Base-by-base conservation (phyloP, 2,329 filamentous ascomycete species). In the Fusarium foetens region DNA sequence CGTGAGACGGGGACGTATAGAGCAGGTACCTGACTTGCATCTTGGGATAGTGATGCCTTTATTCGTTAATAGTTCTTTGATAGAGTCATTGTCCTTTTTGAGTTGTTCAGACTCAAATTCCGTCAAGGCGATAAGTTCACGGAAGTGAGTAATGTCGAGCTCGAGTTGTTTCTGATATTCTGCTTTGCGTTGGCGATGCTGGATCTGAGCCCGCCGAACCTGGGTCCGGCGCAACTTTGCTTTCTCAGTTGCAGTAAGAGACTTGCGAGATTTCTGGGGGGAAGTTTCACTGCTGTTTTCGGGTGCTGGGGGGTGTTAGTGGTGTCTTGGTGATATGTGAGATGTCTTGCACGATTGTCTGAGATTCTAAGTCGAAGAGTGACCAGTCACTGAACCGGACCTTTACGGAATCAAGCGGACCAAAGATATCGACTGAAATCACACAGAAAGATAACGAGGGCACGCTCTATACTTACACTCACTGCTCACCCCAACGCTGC, bases 91-190 rank as follows among this genome's bases (percentile, higher is more conserved):
- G 66, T 88, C 81, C 27, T 68, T 74, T 45, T 69, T 76, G 16
- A 88, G 77, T 8, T 66, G 68, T 7, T 75, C 70, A 4, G 80
- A 76, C 46, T 87, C 85, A 19, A 77, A 75, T 74, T 86, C 82
- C 1, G 81, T 78, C 21, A 77, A 77, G 42, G 83, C 80, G 65
- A 89, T 85, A 70, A 84, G 77, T 55, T 86, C 83, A 17, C 86
- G 83, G 61, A 87, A 81, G 68, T 81, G 80, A 19, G 82, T 80
- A 23, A 86, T 79, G 72, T 89, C 86, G 66, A 84, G 79, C 80
- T 89, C 87, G 35, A 89, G 84, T 79, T 88, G 81, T 74, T 84
- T 85, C 69, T 86, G 82, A 75, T 89, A 87, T 76, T 88, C 85
- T 55, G 85, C 86, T 74, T 88, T 89, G 74, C 87, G 85, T 76